Conservation (phyloP, 345 rosid genomes). For the Boechera divaricarpa region DNA sequence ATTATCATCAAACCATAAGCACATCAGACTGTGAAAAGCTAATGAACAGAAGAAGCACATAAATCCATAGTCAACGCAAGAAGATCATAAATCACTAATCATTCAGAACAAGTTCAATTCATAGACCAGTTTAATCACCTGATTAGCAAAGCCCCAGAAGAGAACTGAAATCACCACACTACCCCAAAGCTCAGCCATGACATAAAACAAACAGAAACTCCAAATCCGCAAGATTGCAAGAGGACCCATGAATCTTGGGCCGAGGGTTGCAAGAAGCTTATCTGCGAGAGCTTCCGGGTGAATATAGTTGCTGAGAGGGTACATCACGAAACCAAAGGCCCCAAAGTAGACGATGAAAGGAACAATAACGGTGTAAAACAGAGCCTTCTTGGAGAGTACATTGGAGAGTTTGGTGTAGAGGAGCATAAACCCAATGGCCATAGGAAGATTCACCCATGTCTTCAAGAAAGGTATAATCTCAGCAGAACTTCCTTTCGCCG, state of each 20-base stretch:
- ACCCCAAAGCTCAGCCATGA: slow-evolving; percentile 99
- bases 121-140: slow-evolving; percentile 52
- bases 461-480: slow-evolving; percentile 96
- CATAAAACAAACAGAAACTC: slow-evolving; percentile 97
- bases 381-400: slow-evolving; percentile 80
- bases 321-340: slow-evolving; percentile 90
- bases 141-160: slow-evolving; percentile 99
- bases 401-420: slow-evolving; percentile 78
- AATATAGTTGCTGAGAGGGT: slow-evolving; percentile 82
- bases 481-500: slow-evolving; percentile 95
- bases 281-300: slow-evolving; percentile 93
- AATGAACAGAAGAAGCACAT: neutral
- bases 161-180: slow-evolving; percentile 96
- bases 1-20: slow-evolving; percentile 3
- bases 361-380: slow-evolving; percentile 79
- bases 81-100: neutral
- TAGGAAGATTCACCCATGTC: slow-evolving; percentile 98
- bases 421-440: slow-evolving; percentile 98
- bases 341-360: slow-evolving; percentile 97
- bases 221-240: slow-evolving; percentile 96
- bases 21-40: neutral
- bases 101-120: neutral
- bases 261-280: slow-evolving; percentile 72
- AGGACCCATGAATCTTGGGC: slow-evolving; percentile 96
- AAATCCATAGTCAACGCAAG: slow-evolving; percentile 18